phyloP scores from a whole-genome alignment of 345 rosid genomes.

The Hibiscus syriacus region DNA sequence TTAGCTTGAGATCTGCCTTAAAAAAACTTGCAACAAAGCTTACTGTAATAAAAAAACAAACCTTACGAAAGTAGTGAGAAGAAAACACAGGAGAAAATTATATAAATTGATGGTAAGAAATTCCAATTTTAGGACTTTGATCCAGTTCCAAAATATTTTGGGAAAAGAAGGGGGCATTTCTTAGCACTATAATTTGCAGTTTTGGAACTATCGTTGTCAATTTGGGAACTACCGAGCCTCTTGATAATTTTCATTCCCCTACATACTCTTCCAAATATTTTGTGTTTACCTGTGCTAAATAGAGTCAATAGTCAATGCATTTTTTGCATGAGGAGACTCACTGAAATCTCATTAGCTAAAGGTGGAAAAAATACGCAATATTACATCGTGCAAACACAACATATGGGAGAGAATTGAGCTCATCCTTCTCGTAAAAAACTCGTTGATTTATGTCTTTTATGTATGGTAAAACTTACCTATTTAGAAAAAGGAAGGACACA shows the following conservation, averaged over 20 bases:
- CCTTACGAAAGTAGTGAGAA: too few relatives aligned
- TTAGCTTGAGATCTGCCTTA: too few relatives aligned
- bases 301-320: background rate
- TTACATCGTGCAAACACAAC: background rate
- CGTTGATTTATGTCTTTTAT: background rate
- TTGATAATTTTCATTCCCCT: slow-evolving; percentile 91
- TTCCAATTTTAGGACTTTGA: too few relatives aligned
- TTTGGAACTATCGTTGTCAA: slow-evolving; percentile 55
- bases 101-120: too few relatives aligned
- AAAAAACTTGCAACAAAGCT: too few relatives aligned
- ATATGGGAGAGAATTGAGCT: background rate
- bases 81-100: too few relatives aligned
- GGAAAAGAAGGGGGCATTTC: background rate
- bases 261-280: slow-evolving; percentile 91
- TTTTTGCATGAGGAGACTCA: background rate
- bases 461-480: background rate
- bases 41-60: too few relatives aligned
- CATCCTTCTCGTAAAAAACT: background rate
- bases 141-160: background rate
- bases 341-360: background rate
- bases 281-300: slow-evolving; percentile 7
- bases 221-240: slow-evolving; percentile 94
- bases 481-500: background rate
- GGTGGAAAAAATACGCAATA: background rate
- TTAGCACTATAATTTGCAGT: too few relatives aligned